Conservation (phyloP, 1,139 yeast genomes). For the Pichia sp. region DNA sequence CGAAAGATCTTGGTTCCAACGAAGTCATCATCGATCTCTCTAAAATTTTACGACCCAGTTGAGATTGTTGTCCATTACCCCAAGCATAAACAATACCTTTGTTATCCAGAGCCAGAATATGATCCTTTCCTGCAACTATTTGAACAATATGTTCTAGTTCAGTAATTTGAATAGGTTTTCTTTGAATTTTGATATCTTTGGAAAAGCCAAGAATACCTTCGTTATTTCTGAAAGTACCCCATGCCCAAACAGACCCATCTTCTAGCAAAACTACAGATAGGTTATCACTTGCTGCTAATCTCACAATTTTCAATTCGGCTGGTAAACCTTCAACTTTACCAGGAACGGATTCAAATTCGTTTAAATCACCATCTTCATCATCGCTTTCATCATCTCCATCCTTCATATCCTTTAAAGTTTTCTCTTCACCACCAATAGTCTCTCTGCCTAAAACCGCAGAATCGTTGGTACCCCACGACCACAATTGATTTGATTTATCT, state of each 20-base stretch:
- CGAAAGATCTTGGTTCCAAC: slow-evolving; percentile 71
- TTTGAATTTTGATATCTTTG: slow-evolving; percentile 56
- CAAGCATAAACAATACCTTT: slow-evolving; percentile 89
- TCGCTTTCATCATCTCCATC: slow-evolving; percentile 42
- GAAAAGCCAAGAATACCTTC: slow-evolving; percentile 88
- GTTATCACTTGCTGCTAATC: slow-evolving; percentile 89
- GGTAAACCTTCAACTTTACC: slow-evolving; percentile 66
- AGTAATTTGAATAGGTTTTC: slow-evolving; percentile 54
- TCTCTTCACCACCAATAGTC: slow-evolving; percentile 48
- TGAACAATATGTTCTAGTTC: slow-evolving; percentile 69
- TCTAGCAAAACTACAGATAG: slow-evolving; percentile 72
- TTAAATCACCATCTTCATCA: slow-evolving; percentile 63
- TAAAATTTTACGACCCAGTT: slow-evolving; percentile 74
- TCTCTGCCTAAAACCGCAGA: slow-evolving; percentile 90
- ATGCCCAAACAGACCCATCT: slow-evolving; percentile 86
- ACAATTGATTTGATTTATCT: slow-evolving; percentile 61
- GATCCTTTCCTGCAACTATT: slow-evolving; percentile 90
- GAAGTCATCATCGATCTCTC: slow-evolving; percentile 69
- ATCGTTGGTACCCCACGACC: slow-evolving; percentile 99
- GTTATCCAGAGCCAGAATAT: slow-evolving; percentile 70
- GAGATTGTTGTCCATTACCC: slow-evolving; percentile 96
- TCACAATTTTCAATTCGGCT: slow-evolving; percentile 48
- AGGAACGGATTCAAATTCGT: slow-evolving; percentile 86
- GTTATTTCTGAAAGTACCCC: slow-evolving; percentile 95
- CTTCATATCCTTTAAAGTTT: slow-evolving; percentile 57